Evolutionary conservation across 1,284 basidiomycete species (phyloP), one percentile per base, ranked within the genome.

Genomic region (Omphalotus olearius): DNA sequence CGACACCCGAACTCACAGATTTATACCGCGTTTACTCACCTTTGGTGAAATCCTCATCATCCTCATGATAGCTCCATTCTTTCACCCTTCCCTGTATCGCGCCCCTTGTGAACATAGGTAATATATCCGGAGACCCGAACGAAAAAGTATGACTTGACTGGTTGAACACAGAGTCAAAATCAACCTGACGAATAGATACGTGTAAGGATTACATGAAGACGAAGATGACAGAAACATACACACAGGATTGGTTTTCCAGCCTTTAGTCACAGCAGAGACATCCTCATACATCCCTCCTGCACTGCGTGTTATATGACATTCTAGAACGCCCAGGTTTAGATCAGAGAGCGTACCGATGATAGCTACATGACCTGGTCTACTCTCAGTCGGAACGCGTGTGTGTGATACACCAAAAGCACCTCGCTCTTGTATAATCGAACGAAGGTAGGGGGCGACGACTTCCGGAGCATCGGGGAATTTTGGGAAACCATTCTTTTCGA

Each of bases 121-220:
- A 67, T 53, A 95, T 95, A 65, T 95, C 92, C 0, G 93, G 93
- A 2, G 88, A 91, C 2, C 92, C 92, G 58, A 93, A 94, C 0
- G 89, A 85, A 61, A 83, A 95, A 0, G 91, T 89, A 38, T 80
- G 73, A 38, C 76, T 79, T 1, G 90, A 92, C 63, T 85, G 88
- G 60, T 95, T 95, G 65, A 95, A 88, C 2, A 94, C 82, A 1
- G 91, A 93, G 66, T 95, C 92, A 63, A 95, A 95, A 55, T 91
- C 81, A 30, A 89, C 83, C 30, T 33, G 9, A 13, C 30, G 30
- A 9, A 26, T 10, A 35, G 17, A 11, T 25, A 55, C 73, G 17
- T 20, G 11, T 20, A n/a, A 17, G 47, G 14, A 66, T 9, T 33
- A 13, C 9, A 33, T 13, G 7, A 13, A 33, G 30, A 10, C 30